Percentiles rank a stretch among this genome's conserved stretches.
Evolutionary conservation across 495 filamentous ascomycete genomes (phyloP).

Genomic region (Podospora pseudoanserina): DNA sequence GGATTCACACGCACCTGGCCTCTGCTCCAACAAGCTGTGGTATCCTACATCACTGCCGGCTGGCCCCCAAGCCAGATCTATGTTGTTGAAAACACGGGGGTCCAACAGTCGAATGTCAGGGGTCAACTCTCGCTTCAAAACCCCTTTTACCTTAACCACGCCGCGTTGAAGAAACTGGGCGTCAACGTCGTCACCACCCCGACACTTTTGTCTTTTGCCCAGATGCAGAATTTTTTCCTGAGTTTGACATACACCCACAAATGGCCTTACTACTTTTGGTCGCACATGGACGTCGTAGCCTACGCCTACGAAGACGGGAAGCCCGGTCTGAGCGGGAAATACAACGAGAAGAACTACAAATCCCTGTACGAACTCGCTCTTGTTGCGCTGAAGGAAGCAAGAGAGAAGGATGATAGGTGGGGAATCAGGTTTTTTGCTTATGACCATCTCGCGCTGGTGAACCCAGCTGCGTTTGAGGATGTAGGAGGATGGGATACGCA

Average conservation of each 20-base stretch:
- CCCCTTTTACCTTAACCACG: constrained; percentile 60
- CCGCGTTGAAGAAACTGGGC: constrained; percentile 46
- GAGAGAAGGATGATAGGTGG: constrained; percentile 39
- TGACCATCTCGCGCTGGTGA: constrained; percentile 57
- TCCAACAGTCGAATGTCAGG: constrained; percentile 52
- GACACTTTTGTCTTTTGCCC: constrained; percentile 57
- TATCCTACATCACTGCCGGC: constrained; percentile 58
- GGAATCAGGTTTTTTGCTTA: constrained; percentile 55
- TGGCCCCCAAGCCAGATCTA: constrained; percentile 61
- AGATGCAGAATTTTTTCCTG: constrained; percentile 62
- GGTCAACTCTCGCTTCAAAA: constrained; percentile 55
- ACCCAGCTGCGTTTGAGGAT: constrained; percentile 48
- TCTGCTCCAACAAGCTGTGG: constrained; percentile 55
- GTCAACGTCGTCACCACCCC: constrained; percentile 58
- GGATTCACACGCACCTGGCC: constrained; percentile 60
- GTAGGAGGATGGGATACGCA: constrained; percentile 59
- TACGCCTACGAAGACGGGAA: constrained; percentile 49
- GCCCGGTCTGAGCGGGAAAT: constrained; percentile 27
- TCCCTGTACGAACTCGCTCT: constrained; percentile 50
- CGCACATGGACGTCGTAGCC: constrained; percentile 55
- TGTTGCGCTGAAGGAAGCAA: constrained; percentile 36
- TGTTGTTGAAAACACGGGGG: constrained; percentile 62
- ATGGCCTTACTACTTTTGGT: constrained; percentile 59
- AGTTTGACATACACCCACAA: constrained; percentile 52
- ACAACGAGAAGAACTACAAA: constrained; percentile 35